Conservation (phyloP, 2,329 filamentous ascomycete species). For the Alternaria brassicae region DNA sequence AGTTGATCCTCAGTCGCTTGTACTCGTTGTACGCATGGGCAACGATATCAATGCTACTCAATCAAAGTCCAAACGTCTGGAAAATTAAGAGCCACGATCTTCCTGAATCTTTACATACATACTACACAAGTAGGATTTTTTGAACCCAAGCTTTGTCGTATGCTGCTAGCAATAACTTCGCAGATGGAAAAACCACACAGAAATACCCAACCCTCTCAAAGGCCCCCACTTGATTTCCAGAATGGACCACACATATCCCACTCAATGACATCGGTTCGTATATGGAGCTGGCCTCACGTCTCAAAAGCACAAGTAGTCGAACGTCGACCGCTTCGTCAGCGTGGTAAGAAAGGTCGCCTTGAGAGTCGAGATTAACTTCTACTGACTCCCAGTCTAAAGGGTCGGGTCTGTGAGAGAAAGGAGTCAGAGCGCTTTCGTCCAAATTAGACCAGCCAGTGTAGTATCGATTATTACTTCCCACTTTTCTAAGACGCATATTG, state of each 20-base stretch:
- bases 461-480: neutral
- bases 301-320: neutral
- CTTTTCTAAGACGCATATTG: neutral
- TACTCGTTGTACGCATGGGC: too few relatives aligned
- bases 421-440: neutral
- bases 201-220: neutral
- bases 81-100: too few relatives aligned
- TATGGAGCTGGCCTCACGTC: neutral
- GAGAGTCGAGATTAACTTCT: neutral
- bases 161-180: neutral
- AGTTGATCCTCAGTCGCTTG: too few relatives aligned
- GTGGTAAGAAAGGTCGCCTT: neutral
- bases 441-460: neutral
- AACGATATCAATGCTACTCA: too few relatives aligned
- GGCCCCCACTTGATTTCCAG: rapidly evolving
- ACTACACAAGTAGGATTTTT: neutral
- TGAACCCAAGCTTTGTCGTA: neutral
- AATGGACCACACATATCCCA: neutral
- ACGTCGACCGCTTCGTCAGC: neutral
- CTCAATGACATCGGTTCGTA: neutral
- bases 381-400: neutral
- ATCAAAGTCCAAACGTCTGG: too few relatives aligned
- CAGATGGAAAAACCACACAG: rapidly evolving
- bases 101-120: neutral
- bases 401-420: neutral